phyloP scores from a whole-genome alignment of 2,329 filamentous ascomycete genomes.

The Bimuria novae-zelandiae region DNA sequence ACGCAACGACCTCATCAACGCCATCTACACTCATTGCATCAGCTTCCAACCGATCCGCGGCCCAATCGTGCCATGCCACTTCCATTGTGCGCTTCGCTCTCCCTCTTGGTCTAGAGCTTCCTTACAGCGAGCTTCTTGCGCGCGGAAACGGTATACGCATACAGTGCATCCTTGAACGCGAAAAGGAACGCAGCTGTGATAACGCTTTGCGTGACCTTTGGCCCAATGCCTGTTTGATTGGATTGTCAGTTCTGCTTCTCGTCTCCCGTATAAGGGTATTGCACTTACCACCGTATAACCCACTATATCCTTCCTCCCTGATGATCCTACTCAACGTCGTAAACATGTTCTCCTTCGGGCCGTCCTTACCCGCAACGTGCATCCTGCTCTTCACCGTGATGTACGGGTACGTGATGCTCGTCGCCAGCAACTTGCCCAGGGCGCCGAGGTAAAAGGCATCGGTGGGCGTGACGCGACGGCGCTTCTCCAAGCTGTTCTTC shows the following conservation, averaged over 20 bases:
- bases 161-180: conserved; percentile 96
- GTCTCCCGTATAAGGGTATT: conserved; percentile 33
- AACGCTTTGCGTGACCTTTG: conserved; percentile 96
- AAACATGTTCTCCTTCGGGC: conserved; percentile 80
- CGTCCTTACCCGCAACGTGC: conserved; percentile 81
- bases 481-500: conserved; percentile 86
- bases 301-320: conserved; percentile 85
- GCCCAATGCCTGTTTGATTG: conserved; percentile 79
- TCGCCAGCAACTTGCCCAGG: conserved; percentile 91
- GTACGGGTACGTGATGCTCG: conserved; percentile 93
- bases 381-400: conserved; percentile 98
- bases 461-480: conserved; percentile 75
- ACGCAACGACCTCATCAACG: too few species aligned
- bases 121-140: conserved; percentile 50
- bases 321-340: conserved; percentile 79
- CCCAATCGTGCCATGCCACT: too few species aligned
- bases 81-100: too few species aligned
- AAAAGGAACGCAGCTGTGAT: conserved; percentile 95
- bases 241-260: conserved; percentile 13
- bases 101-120: background rate
- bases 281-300: conserved; percentile 84
- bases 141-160: conserved; percentile 76
- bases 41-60: too few species aligned
- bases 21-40: too few species aligned
- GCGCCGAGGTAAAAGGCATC: conserved; percentile 92